Percentiles rank a stretch among this genome's conserved stretches.
Conservation (phyloP, 83 land plant species). For the Diphasiastrum complanatum region DNA sequence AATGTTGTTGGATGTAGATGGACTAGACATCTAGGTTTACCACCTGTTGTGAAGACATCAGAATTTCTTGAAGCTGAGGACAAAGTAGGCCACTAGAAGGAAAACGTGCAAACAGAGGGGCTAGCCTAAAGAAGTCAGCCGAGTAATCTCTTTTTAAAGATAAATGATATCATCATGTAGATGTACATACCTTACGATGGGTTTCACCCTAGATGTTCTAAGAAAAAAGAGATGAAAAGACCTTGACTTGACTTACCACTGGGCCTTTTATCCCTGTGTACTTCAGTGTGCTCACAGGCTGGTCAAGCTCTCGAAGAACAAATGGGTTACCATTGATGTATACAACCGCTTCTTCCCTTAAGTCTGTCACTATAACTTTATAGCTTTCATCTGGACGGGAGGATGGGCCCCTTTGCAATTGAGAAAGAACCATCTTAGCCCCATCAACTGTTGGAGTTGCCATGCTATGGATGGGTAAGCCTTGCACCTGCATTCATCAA, state of each 20-base stretch:
- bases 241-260: conserved; percentile 81
- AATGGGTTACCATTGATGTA: conserved; percentile 90
- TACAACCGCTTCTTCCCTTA: conserved; percentile 93
- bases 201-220: too few species aligned
- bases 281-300: conserved; percentile 92
- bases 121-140: too few species aligned
- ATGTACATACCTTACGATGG: too few species aligned
- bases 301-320: conserved; percentile 90
- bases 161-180: too few species aligned
- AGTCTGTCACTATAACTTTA: conserved; percentile 64
- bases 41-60: too few species aligned
- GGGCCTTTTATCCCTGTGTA: conserved; percentile 88
- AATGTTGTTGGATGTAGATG: too few species aligned
- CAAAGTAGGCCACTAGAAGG: too few species aligned
- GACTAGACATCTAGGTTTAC: too few species aligned
- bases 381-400: conserved; percentile 17
- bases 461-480: conserved; percentile 88
- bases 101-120: too few species aligned
- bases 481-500: conserved; percentile 94
- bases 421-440: conserved; percentile 67
- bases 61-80: too few species aligned
- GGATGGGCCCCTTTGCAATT: conserved; percentile 45
- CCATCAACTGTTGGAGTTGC: conserved; percentile 89
- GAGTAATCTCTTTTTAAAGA: too few species aligned
- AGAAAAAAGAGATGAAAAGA: too few species aligned